phyloP scores from a whole-genome alignment of 225 moss, liverwort and hornwort species.

The Pseudoscleropodium purum region DNA sequence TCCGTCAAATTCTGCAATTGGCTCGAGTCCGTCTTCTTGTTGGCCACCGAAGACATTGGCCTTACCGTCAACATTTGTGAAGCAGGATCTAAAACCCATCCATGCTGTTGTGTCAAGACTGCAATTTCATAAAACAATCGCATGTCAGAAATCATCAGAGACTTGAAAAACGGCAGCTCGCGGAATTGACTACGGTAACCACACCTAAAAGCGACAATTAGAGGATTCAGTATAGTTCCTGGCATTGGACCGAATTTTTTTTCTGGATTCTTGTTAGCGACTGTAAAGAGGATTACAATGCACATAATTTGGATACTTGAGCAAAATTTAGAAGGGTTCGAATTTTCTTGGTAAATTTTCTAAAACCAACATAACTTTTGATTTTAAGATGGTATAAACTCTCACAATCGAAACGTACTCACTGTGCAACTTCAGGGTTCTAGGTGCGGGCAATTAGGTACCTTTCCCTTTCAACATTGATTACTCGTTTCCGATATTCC shows the following conservation, averaged over 20 bases:
- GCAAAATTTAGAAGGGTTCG: not conserved
- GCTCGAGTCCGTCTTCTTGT: conserved; percentile 87
- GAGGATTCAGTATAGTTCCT: not conserved
- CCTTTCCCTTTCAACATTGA: not conserved
- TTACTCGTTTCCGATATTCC: not conserved
- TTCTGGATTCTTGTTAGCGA: not conserved
- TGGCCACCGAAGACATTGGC: conserved; percentile 39
- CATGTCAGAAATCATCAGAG: not conserved
- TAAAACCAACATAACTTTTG: not conserved
- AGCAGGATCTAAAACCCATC: conserved; percentile 81
- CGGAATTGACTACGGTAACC: not conserved
- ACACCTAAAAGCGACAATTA: not conserved
- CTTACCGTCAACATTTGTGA: conserved; percentile 83
- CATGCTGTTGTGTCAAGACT: conserved; percentile 79
- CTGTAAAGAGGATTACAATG: not conserved
- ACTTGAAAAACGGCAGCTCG: not conserved
- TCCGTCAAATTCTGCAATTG: conserved; percentile 99
- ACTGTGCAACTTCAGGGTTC: not conserved
- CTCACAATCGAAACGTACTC: not conserved
- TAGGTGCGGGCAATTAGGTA: too few relatives aligned
- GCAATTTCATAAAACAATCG: conserved; percentile 18
- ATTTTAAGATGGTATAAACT: not conserved
- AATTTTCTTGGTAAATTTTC: not conserved
- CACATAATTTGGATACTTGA: not conserved
- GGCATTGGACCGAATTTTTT: not conserved